Evolutionary conservation across 345 rosid genomes (phyloP), one percentile per base, ranked within the genome.

Genomic region (Linum trigynum): DNA sequence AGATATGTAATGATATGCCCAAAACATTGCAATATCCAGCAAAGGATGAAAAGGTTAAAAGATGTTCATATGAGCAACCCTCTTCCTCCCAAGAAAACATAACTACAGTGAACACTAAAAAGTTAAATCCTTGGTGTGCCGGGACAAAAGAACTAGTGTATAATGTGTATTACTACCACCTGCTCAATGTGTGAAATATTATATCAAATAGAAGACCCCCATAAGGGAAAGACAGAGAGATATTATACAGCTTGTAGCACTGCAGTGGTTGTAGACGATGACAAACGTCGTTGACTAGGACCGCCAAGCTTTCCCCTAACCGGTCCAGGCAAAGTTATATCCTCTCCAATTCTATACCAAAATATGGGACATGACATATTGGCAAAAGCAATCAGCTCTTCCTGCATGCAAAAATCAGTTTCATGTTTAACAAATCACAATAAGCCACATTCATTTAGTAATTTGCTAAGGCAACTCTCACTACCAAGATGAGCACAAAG

Each of bases 301-400:
- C 98, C 98, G 59, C 96, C 98, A 64, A 92, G 88, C 78, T 80
- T 92, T 75, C 98, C 98, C 67, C 64, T 79, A 38, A 92, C 85
- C 61, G 95, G 81, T 73, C 85, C 67, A 70, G 98, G 88, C 65
- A 92, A 75, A 72, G 66, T 74, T 39, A 75, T 67, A 61, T 77
- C 84, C 57, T 78, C 63, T 66, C 64, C 78, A 67, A 56, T 61
- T 68, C 64, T 62, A 56, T 84, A 82, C 84, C 80, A 85, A 75
- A 89, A 86, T 74, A 87, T 69, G 32, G 90, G 83, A 67, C 82
- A 89, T 59, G 86, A 87, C 51, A 73, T 65, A 42, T 83, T 71
- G 72, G 86, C 86, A 81, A 83, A 87, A 64, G 84, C 71, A 61
- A 86, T 77, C 80, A 87, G 72, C 72, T 82, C 84, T 72, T 83